Evolutionary conservation across 192 early-diverging fungal species (phyloP).

Genomic region (Backusella circina): DNA sequence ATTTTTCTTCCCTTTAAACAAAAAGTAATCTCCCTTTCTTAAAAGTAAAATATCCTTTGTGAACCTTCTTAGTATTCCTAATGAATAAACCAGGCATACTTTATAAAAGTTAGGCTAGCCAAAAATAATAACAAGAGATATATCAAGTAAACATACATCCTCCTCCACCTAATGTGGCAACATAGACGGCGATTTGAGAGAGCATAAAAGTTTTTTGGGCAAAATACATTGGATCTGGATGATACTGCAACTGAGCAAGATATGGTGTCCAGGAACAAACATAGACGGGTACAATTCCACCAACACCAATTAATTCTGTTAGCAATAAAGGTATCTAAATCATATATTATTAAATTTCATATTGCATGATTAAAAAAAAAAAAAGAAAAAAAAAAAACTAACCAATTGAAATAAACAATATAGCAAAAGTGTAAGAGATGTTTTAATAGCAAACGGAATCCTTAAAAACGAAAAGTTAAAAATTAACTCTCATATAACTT

Average conservation of each 20-base stretch:
- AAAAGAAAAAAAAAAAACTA: background rate
- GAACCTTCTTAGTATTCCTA: conserved; percentile 29
- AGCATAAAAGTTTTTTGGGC: conserved; percentile 20
- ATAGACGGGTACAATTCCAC: conserved; percentile 18
- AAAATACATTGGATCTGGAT: conserved; percentile 22
- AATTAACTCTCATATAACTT: background rate
- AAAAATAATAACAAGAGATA: background rate
- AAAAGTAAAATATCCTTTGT: conserved; percentile 32
- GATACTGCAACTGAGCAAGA: conserved; percentile 16
- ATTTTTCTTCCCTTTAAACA: conserved; percentile 37
- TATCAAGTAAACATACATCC: conserved; percentile 3
- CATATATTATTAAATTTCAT: background rate
- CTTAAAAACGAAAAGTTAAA: background rate
- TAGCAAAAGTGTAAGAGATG: conserved; percentile 19
- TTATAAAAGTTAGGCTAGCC: background rate
- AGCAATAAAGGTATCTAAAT: conserved; percentile 25
- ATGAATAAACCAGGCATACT: conserved; percentile 26
- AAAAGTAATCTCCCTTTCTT: conserved; percentile 26
- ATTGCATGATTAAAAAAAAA: background rate
- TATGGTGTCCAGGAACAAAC: conserved; percentile 29
- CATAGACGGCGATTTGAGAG: conserved; percentile 25
- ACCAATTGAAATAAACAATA: conserved; percentile 31
- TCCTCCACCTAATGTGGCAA: conserved; percentile 24
- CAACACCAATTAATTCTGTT: conserved; percentile 25
- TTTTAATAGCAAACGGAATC: conserved; percentile 30